These are phyloP conservation scores for Starmerella bombi DNA, from an alignment of 805 yeast species.

Conservation along the genomic window DNA sequence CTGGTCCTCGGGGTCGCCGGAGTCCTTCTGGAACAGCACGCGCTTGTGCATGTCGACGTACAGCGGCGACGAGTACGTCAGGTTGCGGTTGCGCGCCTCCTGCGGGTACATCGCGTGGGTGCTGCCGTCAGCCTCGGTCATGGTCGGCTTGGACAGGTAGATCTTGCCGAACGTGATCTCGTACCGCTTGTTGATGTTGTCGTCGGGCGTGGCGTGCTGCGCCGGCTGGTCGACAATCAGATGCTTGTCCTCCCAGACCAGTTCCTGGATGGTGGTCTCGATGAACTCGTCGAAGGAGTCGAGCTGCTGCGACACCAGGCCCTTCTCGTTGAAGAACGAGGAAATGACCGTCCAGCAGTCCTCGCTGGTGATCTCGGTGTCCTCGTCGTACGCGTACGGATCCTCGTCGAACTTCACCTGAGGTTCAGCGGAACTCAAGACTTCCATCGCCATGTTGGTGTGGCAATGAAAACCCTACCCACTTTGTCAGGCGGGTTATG, in stretches of 20 bases:
- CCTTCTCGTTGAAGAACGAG: conserved; percentile 89
- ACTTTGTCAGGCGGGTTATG: background rate
- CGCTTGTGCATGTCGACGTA: conserved; percentile 92
- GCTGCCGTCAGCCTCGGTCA: conserved; percentile 99
- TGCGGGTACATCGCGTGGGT: conserved; percentile 98
- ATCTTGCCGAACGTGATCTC: conserved; percentile 97
- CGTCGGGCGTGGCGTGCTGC: conserved; percentile 84
- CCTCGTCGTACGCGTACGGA: conserved; percentile 49
- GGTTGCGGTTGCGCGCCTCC: conserved; percentile 90
- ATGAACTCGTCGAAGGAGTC: conserved; percentile 98
- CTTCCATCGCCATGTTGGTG: conserved; percentile 18
- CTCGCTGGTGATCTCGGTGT: conserved; percentile 76
- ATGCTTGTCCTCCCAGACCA: conserved; percentile 90
- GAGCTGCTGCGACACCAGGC: conserved; percentile 92
- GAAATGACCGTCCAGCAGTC: conserved; percentile 99
- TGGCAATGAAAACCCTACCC: no score
- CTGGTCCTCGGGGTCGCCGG: conserved; percentile 29
- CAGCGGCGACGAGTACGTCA: conserved; percentile 91
- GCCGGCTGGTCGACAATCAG: conserved; percentile 95
- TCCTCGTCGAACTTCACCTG: no score
- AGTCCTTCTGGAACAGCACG: conserved; percentile 37
- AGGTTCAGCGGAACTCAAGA: conserved; percentile 11
- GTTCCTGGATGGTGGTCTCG: conserved; percentile 89
- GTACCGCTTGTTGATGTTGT: conserved; percentile 79
- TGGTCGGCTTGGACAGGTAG: conserved; percentile 89